These are phyloP conservation scores for Trichoderma breve DNA, from an alignment of 2,329 filamentous ascomycete species.

Conservation along the genomic window DNA sequence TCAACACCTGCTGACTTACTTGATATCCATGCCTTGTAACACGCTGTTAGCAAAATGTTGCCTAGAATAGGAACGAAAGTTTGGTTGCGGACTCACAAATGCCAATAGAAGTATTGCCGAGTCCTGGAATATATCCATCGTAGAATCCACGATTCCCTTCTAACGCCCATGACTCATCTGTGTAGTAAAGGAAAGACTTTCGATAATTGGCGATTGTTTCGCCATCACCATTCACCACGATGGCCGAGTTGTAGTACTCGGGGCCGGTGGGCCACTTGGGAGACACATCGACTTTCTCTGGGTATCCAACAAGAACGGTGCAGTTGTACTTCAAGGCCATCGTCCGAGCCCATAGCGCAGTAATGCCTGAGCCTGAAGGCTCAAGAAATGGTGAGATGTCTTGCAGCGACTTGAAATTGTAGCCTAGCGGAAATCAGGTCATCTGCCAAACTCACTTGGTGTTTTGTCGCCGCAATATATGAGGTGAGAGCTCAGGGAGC, in stretches of 20 bases:
- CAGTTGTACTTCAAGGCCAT: slow-evolving; percentile 66
- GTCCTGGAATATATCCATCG: slow-evolving; percentile 41
- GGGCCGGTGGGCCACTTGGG: slow-evolving; percentile 49
- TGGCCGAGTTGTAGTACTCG: slow-evolving; percentile 54
- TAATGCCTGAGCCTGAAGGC: slow-evolving; percentile 61
- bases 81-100: slow-evolving; percentile 40
- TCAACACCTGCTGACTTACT: slow-evolving; percentile 41
- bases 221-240: slow-evolving; percentile 57
- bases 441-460: background rate
- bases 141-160: slow-evolving; percentile 54
- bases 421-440: slow-evolving; percentile 45
- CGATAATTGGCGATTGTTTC: slow-evolving; percentile 60
- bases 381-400: slow-evolving; percentile 71
- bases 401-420: slow-evolving; percentile 70
- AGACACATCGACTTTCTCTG: slow-evolving; percentile 60
- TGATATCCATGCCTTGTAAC: slow-evolving; percentile 52
- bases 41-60: background rate
- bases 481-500: background rate
- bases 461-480: background rate
- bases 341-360: slow-evolving; percentile 67
- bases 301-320: slow-evolving; percentile 69
- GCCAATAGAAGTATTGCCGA: slow-evolving; percentile 55
- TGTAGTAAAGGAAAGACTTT: slow-evolving; percentile 58
- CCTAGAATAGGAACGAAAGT: background rate
- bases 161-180: slow-evolving; percentile 60